Evolutionary conservation across 345 rosid genomes (phyloP).

Genomic region (Rhodomyrtus tomentosa): DNA sequence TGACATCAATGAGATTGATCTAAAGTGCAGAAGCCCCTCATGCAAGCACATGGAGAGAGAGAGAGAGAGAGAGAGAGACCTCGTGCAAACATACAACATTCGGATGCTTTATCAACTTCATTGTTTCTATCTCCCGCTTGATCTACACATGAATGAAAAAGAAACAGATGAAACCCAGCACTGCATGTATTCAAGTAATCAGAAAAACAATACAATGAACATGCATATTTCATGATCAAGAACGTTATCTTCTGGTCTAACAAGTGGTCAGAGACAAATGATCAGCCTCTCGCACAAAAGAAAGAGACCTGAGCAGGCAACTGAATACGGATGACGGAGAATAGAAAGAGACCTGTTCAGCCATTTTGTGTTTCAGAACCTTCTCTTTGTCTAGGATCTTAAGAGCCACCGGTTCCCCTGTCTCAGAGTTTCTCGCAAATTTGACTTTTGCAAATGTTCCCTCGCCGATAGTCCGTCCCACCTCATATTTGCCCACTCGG

Average conservation of each 20-base stretch:
- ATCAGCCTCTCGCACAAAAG: background rate
- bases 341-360: constrained; percentile 68
- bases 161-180: background rate
- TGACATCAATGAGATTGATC: background rate
- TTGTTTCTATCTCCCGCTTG: constrained; percentile 78
- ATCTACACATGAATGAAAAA: constrained; percentile 34
- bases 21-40: background rate
- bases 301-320: background rate
- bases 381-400: constrained; percentile 96
- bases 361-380: constrained; percentile 93
- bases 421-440: constrained; percentile 86
- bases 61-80: constrained; percentile 24
- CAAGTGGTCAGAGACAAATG: background rate
- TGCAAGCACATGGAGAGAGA: background rate
- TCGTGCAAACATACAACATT: constrained; percentile 75
- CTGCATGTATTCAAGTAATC: background rate
- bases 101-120: constrained; percentile 94
- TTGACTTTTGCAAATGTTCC: constrained; percentile 97
- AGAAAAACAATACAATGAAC: background rate
- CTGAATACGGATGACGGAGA: background rate
- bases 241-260: background rate
- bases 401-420: constrained; percentile 76
- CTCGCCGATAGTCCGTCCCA: constrained; percentile 96
- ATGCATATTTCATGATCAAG: background rate
- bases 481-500: constrained; percentile 79